These are phyloP conservation scores for Podaxis sp. DNA, from an alignment of 768 basidiomycete genomes.

Conservation along the genomic window DNA sequence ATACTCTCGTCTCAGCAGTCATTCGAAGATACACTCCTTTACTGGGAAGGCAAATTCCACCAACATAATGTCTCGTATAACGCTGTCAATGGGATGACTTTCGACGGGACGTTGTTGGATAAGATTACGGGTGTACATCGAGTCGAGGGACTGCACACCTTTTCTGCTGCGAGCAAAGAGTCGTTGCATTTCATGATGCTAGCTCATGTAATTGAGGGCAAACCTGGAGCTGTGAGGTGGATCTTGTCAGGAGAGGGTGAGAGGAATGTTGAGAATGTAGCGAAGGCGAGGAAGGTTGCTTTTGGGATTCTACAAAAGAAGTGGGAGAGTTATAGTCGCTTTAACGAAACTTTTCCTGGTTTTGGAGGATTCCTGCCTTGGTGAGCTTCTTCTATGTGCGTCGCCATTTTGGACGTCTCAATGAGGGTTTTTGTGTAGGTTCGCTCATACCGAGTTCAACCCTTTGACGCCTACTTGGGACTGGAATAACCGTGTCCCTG, in stretches of 20 bases:
- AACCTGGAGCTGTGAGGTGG: constrained; percentile 20
- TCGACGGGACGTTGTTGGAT: constrained; percentile 23
- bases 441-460: constrained; percentile 18
- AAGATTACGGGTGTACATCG: constrained; percentile 18
- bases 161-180: constrained; percentile 25
- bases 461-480: constrained; percentile 22
- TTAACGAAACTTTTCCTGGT: constrained; percentile 24
- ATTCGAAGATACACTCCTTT: constrained; percentile 21
- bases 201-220: constrained; percentile 21
- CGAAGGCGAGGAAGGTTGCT: constrained; percentile 19
- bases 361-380: constrained; percentile 27
- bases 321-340: constrained; percentile 18
- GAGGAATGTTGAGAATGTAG: constrained; percentile 8
- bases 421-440: constrained; percentile 11
- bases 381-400: constrained; percentile 7
- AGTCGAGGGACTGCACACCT: constrained; percentile 21
- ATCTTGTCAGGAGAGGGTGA: constrained; percentile 19
- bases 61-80: constrained; percentile 25
- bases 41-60: constrained; percentile 26
- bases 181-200: constrained; percentile 24
- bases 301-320: constrained; percentile 19
- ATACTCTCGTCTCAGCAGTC: constrained; percentile 2
- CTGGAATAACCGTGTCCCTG: constrained; percentile 25
- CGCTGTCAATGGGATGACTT: constrained; percentile 24
- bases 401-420: not conserved